A percentile compares a stretch with the other conserved stretches of the same genome.
Evolutionary conservation across 805 yeast species (phyloP).

Genomic region (Spencermartinsiella europaea): DNA sequence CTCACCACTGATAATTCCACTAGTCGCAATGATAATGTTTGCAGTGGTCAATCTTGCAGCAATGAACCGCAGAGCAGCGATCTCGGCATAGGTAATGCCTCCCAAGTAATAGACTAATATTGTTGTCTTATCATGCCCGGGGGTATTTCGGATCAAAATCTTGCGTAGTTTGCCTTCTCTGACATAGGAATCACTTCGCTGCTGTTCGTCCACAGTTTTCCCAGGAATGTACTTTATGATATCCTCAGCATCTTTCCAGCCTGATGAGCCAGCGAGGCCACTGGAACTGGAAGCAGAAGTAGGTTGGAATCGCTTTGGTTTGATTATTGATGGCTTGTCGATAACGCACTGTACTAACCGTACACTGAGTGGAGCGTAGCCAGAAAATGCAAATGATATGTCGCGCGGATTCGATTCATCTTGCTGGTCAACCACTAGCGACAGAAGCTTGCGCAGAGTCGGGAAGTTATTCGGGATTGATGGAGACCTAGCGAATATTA

Average conservation of each 20-base stretch:
- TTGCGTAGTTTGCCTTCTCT: constrained; percentile 32
- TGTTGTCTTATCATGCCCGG: constrained; percentile 28
- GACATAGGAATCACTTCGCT: constrained; percentile 20
- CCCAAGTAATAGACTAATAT: constrained; percentile 62
- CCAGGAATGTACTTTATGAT: constrained; percentile 35
- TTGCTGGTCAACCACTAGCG: constrained; percentile 28
- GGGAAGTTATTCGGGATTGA: constrained; percentile 31
- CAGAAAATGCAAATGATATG: constrained; percentile 67
- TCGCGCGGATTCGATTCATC: constrained; percentile 38
- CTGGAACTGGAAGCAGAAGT: constrained; percentile 5
- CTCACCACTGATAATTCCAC: constrained; percentile 44
- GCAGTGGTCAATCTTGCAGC: constrained; percentile 40
- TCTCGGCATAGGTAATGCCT: constrained; percentile 81
- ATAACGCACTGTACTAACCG: constrained; percentile 68
- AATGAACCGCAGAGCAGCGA: constrained; percentile 63
- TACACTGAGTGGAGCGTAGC: constrained; percentile 70
- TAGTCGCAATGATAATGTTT: constrained; percentile 43
- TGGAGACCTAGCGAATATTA: constrained; percentile 38
- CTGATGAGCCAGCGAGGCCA: constrained; percentile 15
- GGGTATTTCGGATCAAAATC: constrained; percentile 29
- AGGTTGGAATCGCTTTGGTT: constrained; percentile 8
- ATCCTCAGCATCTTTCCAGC: constrained; percentile 40
- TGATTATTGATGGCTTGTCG: constrained; percentile 36
- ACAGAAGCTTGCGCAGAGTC: constrained; percentile 42
- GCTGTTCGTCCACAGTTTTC: constrained; percentile 30